These are phyloP conservation scores for Rhinocladiella mackenziei DNA, from an alignment of 2,329 filamentous ascomycete genomes.

Conservation along the genomic window DNA sequence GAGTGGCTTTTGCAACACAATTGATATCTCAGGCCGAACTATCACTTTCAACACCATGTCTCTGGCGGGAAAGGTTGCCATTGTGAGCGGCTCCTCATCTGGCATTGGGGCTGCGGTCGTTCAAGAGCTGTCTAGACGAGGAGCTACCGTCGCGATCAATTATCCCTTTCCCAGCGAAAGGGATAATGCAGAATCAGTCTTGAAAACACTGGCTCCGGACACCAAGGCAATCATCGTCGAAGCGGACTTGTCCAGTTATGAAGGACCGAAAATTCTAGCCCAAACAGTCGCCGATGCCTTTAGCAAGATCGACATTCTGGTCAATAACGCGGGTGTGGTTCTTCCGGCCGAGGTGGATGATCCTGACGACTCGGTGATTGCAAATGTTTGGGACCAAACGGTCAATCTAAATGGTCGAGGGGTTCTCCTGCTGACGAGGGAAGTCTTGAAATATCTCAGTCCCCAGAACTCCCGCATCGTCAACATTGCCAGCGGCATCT, in stretches of 20 bases:
- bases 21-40: too few relatives aligned
- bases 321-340: constrained; percentile 40
- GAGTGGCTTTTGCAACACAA: too few relatives aligned
- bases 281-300: constrained; percentile 20
- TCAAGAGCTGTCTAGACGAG: constrained; percentile 41
- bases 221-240: constrained; percentile 38
- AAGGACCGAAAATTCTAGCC: constrained; percentile 22
- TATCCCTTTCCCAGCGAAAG: constrained; percentile 39
- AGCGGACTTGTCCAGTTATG: constrained; percentile 37
- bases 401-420: constrained; percentile 19
- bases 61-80: constrained; percentile 33
- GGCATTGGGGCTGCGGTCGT: constrained; percentile 50
- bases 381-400: constrained; percentile 3
- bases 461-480: constrained; percentile 39
- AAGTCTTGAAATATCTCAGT: constrained; percentile 39
- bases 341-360: constrained; percentile 38
- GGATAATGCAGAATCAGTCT: constrained; percentile 35
- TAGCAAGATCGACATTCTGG: constrained; percentile 32
- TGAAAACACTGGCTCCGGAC: constrained; percentile 35
- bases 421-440: constrained; percentile 28
- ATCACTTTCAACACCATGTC: too few relatives aligned
- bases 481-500: constrained; percentile 42
- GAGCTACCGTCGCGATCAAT: constrained; percentile 39
- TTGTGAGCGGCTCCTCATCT: constrained; percentile 49
- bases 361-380: constrained; percentile 12